Conservation (phyloP, 83 land plant genomes). For the Larix sibirica region DNA sequence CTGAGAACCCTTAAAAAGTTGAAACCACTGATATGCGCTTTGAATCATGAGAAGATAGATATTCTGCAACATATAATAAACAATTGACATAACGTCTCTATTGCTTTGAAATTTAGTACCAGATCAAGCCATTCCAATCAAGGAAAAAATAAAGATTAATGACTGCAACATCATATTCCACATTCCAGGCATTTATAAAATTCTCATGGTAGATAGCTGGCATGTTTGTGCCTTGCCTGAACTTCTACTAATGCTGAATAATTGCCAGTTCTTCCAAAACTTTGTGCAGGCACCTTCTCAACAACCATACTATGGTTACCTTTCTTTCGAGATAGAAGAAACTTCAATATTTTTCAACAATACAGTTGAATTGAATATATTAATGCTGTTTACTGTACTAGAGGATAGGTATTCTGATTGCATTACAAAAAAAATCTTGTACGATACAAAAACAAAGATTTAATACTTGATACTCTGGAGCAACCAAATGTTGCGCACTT, state of each 20-base stretch:
- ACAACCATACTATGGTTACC: background rate
- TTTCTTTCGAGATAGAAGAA: background rate
- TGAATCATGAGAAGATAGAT: no score
- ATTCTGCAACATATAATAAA: no score
- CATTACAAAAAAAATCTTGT: background rate
- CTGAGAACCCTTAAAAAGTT: no score
- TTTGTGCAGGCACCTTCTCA: background rate
- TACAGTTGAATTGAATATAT: background rate
- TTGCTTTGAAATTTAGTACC: no score
- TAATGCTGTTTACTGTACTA: background rate
- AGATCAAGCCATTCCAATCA: no score
- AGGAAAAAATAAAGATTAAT: no score
- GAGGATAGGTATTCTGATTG: no score
- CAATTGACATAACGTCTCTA: no score
- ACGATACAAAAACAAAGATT: background rate
- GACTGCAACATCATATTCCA: background rate
- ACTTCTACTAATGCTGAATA: background rate
- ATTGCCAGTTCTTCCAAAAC: background rate
- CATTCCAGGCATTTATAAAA: background rate
- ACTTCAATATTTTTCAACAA: background rate
- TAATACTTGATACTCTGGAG: background rate
- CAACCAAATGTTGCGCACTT: background rate
- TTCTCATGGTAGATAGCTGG: background rate
- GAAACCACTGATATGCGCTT: no score
- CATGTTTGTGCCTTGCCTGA: background rate